phyloP scores from a whole-genome alignment of 306 rosid genomes.

The Cicer judaicum region DNA sequence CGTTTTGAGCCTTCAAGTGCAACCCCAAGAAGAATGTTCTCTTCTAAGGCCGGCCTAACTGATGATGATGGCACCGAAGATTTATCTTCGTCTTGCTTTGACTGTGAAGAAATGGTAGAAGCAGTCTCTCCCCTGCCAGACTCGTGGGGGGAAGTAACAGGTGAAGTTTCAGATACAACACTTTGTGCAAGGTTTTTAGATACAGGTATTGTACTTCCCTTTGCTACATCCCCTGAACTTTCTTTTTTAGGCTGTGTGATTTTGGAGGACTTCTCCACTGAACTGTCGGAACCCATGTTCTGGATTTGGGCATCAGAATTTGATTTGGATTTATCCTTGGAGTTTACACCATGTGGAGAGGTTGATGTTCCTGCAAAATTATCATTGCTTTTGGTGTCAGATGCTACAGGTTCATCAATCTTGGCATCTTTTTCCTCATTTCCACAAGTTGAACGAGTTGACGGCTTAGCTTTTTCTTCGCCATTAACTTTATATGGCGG shows the following conservation, averaged over 20 bases:
- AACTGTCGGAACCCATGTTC: slow-evolving; percentile 44
- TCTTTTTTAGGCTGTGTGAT: slow-evolving; percentile 57
- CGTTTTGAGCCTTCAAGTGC: slow-evolving; percentile 96
- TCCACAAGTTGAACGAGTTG: slow-evolving; percentile 55
- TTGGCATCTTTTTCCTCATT: slow-evolving; percentile 73
- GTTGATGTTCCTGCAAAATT: slow-evolving; percentile 43
- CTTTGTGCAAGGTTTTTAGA: slow-evolving; percentile 49
- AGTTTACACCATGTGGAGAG: slow-evolving; percentile 45
- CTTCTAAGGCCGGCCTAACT: slow-evolving; percentile 67
- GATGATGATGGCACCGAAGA: slow-evolving; percentile 47
- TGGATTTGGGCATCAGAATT: slow-evolving; percentile 51
- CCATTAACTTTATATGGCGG: slow-evolving; percentile 78
- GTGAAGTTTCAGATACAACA: slow-evolving; percentile 46
- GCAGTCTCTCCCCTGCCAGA: slow-evolving; percentile 55
- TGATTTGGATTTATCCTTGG: slow-evolving; percentile 52
- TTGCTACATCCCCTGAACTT: slow-evolving; percentile 50
- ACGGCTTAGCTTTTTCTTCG: slow-evolving; percentile 72
- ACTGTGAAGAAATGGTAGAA: slow-evolving; percentile 47
- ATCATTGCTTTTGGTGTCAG: slow-evolving; percentile 59
- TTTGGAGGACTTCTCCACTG: slow-evolving; percentile 55
- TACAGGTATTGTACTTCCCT: slow-evolving; percentile 48
- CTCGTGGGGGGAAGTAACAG: slow-evolving; percentile 46
- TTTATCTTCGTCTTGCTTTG: slow-evolving; percentile 71
- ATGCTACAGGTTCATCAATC: slow-evolving; percentile 53
- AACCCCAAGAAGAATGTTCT: slow-evolving; percentile 90